phyloP scores from a whole-genome alignment of 495 filamentous ascomycete genomes.

The Massariosphaeria phaeospora region DNA sequence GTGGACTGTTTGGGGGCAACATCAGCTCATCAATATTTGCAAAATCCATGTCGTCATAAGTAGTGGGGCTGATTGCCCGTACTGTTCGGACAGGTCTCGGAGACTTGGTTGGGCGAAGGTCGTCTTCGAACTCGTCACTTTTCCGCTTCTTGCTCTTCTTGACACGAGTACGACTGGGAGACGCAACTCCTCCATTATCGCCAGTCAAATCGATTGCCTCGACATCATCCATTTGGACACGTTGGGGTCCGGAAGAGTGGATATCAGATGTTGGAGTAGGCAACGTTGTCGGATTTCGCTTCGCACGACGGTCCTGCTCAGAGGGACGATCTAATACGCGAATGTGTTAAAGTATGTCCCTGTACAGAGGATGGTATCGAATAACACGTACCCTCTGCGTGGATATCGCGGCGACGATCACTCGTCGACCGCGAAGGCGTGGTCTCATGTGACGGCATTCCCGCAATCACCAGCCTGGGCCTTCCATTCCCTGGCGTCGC shows the following conservation, averaged over 20 bases:
- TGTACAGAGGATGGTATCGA: too few relatives aligned
- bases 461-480: slow-evolving; percentile 46
- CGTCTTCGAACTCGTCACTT: slow-evolving; percentile 59
- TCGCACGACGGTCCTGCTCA: too few relatives aligned
- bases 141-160: slow-evolving; percentile 67
- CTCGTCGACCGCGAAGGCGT: background rate
- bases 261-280: background rate
- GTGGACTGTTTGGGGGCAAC: slow-evolving; percentile 15
- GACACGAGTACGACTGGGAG: slow-evolving; percentile 22
- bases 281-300: too few relatives aligned
- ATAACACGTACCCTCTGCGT: background rate
- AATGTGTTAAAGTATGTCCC: too few relatives aligned
- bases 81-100: slow-evolving; percentile 5
- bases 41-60: slow-evolving; percentile 17
- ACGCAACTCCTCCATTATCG: slow-evolving; percentile 33
- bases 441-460: background rate
- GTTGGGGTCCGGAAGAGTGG: background rate
- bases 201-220: slow-evolving; percentile 71
- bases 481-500: slow-evolving; percentile 49
- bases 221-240: slow-evolving; percentile 35
- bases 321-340: too few relatives aligned
- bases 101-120: slow-evolving; percentile 1
- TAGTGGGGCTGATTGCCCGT: background rate
- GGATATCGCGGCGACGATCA: background rate
- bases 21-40: slow-evolving; percentile 35